Conservation (phyloP, 306 rosid genomes). For the Corylus heterophylla region DNA sequence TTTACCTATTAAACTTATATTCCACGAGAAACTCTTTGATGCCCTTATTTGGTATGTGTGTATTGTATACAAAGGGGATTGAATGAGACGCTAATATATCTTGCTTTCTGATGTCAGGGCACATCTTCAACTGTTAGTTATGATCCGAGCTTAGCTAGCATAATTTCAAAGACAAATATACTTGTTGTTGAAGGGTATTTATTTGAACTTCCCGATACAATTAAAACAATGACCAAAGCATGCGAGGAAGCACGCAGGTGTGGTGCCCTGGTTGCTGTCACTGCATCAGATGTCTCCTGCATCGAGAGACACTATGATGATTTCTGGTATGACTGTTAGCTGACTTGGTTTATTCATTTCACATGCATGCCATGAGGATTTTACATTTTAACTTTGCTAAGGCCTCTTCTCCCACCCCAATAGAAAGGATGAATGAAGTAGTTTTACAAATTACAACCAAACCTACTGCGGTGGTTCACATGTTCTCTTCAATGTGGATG, state of each 20-base stretch:
- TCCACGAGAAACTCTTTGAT: not conserved
- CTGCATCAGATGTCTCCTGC: conserved; percentile 95
- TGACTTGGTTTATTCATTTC: conserved; percentile 4
- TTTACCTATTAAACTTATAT: not conserved
- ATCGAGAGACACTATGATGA: conserved; percentile 82
- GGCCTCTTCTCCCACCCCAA: not conserved
- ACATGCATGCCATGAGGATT: not conserved
- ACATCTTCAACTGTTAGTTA: conserved; percentile 80
- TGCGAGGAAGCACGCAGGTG: conserved; percentile 73
- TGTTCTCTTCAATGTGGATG: not conserved
- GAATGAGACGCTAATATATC: conserved; percentile 30
- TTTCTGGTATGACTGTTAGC: conserved; percentile 59
- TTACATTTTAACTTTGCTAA: not conserved
- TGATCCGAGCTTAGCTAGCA: conserved; percentile 62
- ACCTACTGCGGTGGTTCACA: not conserved
- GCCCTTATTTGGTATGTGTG: conserved; percentile 9
- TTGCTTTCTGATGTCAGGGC: conserved; percentile 59
- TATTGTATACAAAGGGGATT: not conserved
- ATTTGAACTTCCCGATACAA: conserved; percentile 87
- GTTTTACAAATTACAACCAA: not conserved
- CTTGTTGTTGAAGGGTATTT: conserved; percentile 93
- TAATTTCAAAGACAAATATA: conserved; percentile 66
- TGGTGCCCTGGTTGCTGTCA: conserved; percentile 86
- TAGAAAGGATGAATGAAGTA: conserved; percentile 5
- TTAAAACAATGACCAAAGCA: conserved; percentile 64